These are phyloP conservation scores for Epichloe sylvatica DNA, from an alignment of 2,329 filamentous ascomycete species.

Conservation along the genomic window DNA sequence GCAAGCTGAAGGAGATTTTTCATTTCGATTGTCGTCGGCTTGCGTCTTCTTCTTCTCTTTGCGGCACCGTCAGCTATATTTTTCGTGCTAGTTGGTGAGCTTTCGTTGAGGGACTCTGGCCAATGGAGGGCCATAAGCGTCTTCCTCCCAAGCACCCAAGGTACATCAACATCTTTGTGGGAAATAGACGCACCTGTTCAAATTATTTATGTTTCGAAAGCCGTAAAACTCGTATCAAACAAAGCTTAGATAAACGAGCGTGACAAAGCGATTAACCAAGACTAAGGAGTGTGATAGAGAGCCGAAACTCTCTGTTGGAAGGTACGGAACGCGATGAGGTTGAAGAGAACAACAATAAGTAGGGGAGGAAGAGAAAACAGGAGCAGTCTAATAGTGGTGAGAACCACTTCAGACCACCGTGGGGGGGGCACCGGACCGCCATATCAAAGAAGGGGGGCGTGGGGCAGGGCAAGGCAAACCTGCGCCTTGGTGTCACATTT, in stretches of 20 bases:
- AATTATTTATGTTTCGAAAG: background rate
- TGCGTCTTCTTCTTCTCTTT: background rate
- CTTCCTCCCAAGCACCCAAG: background rate
- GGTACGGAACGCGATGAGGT: conserved; percentile 20
- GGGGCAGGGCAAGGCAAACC: background rate
- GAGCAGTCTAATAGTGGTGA: background rate
- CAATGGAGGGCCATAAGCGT: background rate
- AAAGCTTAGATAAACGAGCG: conserved; percentile 18
- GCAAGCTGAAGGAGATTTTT: conserved; percentile 26
- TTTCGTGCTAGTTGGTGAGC: background rate
- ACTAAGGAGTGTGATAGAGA: conserved; percentile 43
- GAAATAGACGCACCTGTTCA: background rate
- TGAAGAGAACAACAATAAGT: conserved; percentile 14
- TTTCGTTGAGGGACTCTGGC: background rate
- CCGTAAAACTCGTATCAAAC: conserved; percentile 10
- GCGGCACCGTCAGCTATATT: background rate
- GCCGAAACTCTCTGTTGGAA: conserved; percentile 39
- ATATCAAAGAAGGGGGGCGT: background rate
- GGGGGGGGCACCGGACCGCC: background rate
- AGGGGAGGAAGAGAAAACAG: conserved; percentile 6
- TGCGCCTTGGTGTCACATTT: background rate
- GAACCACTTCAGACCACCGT: background rate
- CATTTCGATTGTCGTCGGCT: conserved; percentile 4
- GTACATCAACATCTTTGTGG: background rate
- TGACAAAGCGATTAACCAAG: conserved; percentile 14